A percentile compares a stretch with the other conserved stretches of the same genome.
Conservation (phyloP, 257 asterid species). For the Leptodermis oblonga region DNA sequence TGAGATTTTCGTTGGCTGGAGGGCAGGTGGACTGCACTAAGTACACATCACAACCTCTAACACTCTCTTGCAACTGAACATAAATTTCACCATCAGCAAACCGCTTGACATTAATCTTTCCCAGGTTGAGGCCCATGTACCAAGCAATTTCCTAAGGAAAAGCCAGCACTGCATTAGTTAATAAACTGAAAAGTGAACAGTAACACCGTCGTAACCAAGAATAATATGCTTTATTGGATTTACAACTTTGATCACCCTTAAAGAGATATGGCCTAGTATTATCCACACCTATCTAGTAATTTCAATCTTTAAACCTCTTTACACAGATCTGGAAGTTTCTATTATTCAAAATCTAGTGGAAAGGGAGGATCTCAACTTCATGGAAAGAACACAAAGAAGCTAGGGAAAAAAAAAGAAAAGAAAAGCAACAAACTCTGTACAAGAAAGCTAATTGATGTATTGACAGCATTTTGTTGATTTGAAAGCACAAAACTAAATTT, state of each 20-base stretch:
- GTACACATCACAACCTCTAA: constrained; percentile 85
- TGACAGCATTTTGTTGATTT: not conserved
- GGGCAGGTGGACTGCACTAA: constrained; percentile 84
- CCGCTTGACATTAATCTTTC: constrained; percentile 56
- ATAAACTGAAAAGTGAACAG: not conserved
- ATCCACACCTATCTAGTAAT: not conserved
- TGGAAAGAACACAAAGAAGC: not conserved
- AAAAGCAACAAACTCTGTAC: not conserved
- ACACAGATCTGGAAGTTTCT: not conserved
- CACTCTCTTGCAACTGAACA: constrained; percentile 93
- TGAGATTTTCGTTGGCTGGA: constrained; percentile 84
- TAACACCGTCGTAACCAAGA: not conserved
- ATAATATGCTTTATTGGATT: not conserved
- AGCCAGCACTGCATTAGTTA: constrained; percentile 15
- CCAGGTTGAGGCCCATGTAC: constrained; percentile 86
- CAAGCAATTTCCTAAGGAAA: constrained; percentile 75
- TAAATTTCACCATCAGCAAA: constrained; percentile 96
- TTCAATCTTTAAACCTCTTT: not conserved
- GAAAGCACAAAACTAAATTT: not conserved
- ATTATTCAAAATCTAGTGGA: not conserved
- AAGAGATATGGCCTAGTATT: not conserved
- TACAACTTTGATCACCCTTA: not conserved
- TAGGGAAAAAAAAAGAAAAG: not conserved
- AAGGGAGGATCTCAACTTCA: not conserved
- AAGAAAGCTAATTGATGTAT: not conserved